Conservation (phyloP, 2,329 filamentous ascomycete genomes). For the Amylocarpus encephaloides region DNA sequence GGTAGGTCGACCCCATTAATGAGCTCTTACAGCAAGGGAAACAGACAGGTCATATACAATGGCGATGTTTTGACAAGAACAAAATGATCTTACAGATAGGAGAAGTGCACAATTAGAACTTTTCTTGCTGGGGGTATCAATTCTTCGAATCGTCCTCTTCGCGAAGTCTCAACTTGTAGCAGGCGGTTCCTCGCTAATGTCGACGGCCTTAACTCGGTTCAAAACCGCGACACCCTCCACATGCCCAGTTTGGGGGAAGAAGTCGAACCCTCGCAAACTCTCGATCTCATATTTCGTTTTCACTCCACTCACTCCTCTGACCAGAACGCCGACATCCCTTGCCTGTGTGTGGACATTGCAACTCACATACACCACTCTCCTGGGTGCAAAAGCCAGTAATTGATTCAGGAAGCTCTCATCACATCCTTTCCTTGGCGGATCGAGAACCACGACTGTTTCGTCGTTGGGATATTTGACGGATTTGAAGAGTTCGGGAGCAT, state of each 20-base stretch:
- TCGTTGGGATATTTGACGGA: constrained; percentile 66
- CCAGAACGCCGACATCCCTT: constrained; percentile 80
- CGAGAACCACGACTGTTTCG: constrained; percentile 88
- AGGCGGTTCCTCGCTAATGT: background rate
- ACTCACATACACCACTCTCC: constrained; percentile 84
- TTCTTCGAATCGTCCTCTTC: background rate
- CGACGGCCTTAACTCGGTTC: constrained; percentile 44
- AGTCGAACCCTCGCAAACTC: constrained; percentile 88
- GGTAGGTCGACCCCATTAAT: too few relatives aligned
- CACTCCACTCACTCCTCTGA: constrained; percentile 55
- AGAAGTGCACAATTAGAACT: background rate
- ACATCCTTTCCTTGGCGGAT: constrained; percentile 94
- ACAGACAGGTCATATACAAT: too few relatives aligned
- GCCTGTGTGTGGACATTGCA: constrained; percentile 99
- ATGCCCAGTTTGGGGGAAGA: constrained; percentile 83
- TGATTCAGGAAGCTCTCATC: constrained; percentile 79
- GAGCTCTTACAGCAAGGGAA: too few relatives aligned
- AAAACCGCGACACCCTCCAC: constrained; percentile 63
- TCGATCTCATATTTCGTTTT: constrained; percentile 71
- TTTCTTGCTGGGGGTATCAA: background rate
- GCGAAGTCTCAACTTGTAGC: background rate
- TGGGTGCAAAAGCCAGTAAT: constrained; percentile 69
- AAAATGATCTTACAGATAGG: too few relatives aligned
- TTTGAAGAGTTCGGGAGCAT: constrained; percentile 77
- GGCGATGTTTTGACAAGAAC: too few relatives aligned